Evolutionary conservation across 805 yeast genomes (phyloP).

Genomic region (Sungouiella thailandica): DNA sequence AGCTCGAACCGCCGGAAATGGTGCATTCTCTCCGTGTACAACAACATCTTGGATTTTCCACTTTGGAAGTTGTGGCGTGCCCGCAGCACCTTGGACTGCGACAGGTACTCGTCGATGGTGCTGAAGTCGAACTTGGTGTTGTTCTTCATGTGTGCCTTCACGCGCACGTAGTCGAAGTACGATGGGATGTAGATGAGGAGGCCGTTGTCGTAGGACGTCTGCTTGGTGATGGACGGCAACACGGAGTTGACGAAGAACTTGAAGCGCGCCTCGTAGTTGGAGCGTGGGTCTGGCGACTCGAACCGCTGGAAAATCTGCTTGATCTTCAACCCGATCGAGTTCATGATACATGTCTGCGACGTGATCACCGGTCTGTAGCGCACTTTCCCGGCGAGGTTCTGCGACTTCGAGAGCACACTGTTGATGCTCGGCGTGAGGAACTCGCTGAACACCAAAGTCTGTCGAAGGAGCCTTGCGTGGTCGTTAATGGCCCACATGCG

Average conservation of each 20-base stretch:
- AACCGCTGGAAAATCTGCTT: conserved; percentile 71
- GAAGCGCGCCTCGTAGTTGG: conserved; percentile 57
- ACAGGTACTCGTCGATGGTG: conserved; percentile 78
- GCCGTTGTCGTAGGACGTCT: conserved; percentile 65
- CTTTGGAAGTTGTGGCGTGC: conserved; percentile 66
- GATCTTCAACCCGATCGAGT: conserved; percentile 59
- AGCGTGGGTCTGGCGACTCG: conserved; percentile 57
- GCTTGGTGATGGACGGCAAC: conserved; percentile 64
- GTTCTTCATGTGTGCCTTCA: conserved; percentile 63
- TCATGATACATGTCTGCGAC: conserved; percentile 51
- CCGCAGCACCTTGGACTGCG: conserved; percentile 64
- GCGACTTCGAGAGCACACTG: conserved; percentile 45
- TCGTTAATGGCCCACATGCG: conserved; percentile 92
- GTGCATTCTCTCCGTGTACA: conserved; percentile 94
- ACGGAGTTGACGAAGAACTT: conserved; percentile 70
- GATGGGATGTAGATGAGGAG: conserved; percentile 77
- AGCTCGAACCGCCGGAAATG: conserved; percentile 84
- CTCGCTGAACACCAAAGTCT: conserved; percentile 71
- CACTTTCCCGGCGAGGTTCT: conserved; percentile 56
- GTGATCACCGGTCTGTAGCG: conserved; percentile 46
- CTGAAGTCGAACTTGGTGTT: conserved; percentile 63
- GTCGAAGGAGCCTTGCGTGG: conserved; percentile 67
- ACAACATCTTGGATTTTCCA: conserved; percentile 57
- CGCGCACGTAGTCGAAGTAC: conserved; percentile 78
- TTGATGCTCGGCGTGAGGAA: conserved; percentile 79